phyloP scores from a whole-genome alignment of 2,329 filamentous ascomycete genomes.

The Aspergillus arachidicola region DNA sequence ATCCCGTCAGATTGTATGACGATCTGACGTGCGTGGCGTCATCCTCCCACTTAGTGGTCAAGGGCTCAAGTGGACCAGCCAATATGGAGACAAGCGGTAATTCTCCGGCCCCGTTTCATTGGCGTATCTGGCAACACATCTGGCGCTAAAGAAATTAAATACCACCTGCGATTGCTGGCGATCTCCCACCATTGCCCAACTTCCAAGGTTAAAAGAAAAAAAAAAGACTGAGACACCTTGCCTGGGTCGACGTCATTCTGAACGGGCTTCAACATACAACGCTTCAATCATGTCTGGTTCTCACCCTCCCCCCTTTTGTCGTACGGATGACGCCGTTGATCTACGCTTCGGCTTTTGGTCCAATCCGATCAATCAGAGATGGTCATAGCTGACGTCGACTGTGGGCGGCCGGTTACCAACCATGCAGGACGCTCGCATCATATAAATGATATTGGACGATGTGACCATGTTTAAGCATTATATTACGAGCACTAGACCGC shows the following conservation, averaged over 20 bases:
- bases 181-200: conserved; percentile 7
- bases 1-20: not conserved
- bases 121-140: conserved; percentile 8
- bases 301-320: not conserved
- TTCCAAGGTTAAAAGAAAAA: not conserved
- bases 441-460: conserved; percentile 10
- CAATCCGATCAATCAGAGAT: conserved; percentile 3
- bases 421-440: conserved; percentile 2
- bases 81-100: conserved; percentile 12
- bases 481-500: conserved; percentile 7
- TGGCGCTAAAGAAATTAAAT: conserved; percentile 13
- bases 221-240: conserved; percentile 1
- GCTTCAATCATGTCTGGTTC: conserved; percentile 17
- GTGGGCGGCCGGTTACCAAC: not conserved
- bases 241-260: conserved; percentile 11
- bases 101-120: conserved; percentile 6
- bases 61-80: conserved; percentile 5
- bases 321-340: conserved; percentile 9
- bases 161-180: conserved; percentile 1
- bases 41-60: conserved; percentile 10
- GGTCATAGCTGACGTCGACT: conserved; percentile 12
- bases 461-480: conserved; percentile 24
- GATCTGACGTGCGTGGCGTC: conserved; percentile 26
- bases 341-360: not conserved
- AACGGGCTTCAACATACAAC: not conserved